A percentile compares a stretch with the other conserved stretches of the same genome.
phyloP scores from a whole-genome alignment of 352 stramenopile species.

The Pythium vanterpoolii region DNA sequence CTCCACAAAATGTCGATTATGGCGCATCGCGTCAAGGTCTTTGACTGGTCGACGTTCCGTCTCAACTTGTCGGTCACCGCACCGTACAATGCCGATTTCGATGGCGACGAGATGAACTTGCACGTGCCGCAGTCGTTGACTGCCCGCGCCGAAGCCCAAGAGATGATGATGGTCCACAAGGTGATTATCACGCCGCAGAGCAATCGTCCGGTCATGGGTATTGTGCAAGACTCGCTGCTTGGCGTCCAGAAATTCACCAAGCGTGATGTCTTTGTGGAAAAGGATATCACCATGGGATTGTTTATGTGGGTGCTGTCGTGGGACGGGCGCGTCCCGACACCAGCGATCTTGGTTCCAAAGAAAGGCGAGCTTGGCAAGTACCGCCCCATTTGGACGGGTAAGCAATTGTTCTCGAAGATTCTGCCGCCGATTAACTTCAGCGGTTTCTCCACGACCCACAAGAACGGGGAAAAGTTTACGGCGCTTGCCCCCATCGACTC shows the following conservation, averaged over 20 bases:
- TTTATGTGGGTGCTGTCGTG: slow-evolving; percentile 97
- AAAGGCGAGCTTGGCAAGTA: slow-evolving; percentile 81
- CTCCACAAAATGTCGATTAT: slow-evolving; percentile 99
- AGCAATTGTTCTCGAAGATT: slow-evolving; percentile 93
- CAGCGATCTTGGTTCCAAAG: slow-evolving; percentile 74
- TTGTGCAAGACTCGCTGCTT: slow-evolving; percentile 99
- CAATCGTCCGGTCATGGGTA: slow-evolving; percentile 96
- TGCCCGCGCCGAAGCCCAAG: slow-evolving; percentile 94
- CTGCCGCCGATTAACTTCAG: slow-evolving; percentile 95
- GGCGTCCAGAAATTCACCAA: slow-evolving; percentile 97
- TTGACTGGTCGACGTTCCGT: slow-evolving; percentile 98
- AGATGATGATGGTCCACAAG: slow-evolving; percentile 96
- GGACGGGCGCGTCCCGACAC: slow-evolving; percentile 83
- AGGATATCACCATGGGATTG: slow-evolving; percentile 97
- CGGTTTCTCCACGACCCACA: slow-evolving; percentile 94
- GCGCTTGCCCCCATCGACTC: slow-evolving; percentile 95
- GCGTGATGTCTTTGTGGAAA: slow-evolving; percentile 98
- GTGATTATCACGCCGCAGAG: slow-evolving; percentile 98
- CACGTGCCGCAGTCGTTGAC: slow-evolving; percentile 99
- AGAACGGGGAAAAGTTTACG: slow-evolving; percentile 88
- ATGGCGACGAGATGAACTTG: slow-evolving; percentile 99
- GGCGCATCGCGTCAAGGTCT: slow-evolving; percentile 89
- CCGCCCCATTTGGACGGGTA: slow-evolving; percentile 97
- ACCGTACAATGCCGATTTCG: slow-evolving; percentile 99
- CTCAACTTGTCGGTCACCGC: slow-evolving; percentile 99